These are phyloP conservation scores for Apiospora arundinis DNA, from an alignment of 2,329 filamentous ascomycete species.

Conservation along the genomic window DNA sequence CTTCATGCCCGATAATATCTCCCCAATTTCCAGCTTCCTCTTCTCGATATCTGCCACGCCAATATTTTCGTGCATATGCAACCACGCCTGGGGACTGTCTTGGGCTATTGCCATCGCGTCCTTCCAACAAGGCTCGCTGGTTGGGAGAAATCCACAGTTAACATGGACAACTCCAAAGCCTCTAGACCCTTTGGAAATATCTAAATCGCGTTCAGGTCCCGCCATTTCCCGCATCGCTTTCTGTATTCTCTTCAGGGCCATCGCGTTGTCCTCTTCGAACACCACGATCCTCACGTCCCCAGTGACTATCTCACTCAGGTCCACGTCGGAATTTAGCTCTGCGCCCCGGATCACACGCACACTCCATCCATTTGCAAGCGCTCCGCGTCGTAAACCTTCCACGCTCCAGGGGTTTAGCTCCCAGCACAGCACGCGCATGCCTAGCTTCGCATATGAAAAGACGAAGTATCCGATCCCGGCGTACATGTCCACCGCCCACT, in stretches of 20 bases:
- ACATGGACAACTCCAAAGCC: slow-evolving; percentile 58
- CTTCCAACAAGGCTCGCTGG: slow-evolving; percentile 60
- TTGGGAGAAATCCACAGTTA: slow-evolving; percentile 69
- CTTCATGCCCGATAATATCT: slow-evolving; percentile 44
- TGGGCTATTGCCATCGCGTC: slow-evolving; percentile 54
- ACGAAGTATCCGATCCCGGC: slow-evolving; percentile 94
- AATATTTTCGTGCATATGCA: slow-evolving; percentile 73
- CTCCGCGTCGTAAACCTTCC: slow-evolving; percentile 80
- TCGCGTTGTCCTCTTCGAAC: slow-evolving; percentile 72
- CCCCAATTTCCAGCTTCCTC: slow-evolving; percentile 55
- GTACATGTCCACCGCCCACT: slow-evolving; percentile 80
- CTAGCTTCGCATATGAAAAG: slow-evolving; percentile 79
- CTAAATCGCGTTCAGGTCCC: background rate
- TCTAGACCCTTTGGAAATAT: slow-evolving; percentile 41
- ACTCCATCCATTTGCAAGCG: slow-evolving; percentile 70
- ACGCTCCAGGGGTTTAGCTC: slow-evolving; percentile 90
- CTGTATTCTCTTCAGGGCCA: slow-evolving; percentile 52
- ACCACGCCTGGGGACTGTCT: slow-evolving; percentile 52
- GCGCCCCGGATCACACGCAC: slow-evolving; percentile 58
- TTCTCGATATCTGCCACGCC: slow-evolving; percentile 58
- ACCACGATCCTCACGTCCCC: slow-evolving; percentile 65
- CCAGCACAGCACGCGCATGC: slow-evolving; percentile 81
- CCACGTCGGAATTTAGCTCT: slow-evolving; percentile 47
- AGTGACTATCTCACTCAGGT: slow-evolving; percentile 40
- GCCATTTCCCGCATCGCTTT: background rate